Base-by-base conservation (phyloP, 225 moss, liverwort and hornwort species). In the Neckera pumila region DNA sequence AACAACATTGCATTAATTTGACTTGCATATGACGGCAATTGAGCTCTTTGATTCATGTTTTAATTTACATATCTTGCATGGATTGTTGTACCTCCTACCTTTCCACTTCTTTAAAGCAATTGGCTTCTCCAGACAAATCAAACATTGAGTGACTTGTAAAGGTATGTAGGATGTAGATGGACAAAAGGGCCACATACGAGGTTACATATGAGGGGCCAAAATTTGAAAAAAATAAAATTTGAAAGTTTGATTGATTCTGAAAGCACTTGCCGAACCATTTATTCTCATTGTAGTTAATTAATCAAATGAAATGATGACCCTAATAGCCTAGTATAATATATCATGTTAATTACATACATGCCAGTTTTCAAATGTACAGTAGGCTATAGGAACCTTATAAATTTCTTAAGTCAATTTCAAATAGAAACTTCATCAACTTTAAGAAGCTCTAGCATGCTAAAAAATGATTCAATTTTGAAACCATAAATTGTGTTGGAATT, bases 181-280 rank as follows among this genome's bases (percentile, higher is more conserved):
- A 10, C 5, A 65, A 19, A 65, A 10, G 34, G 6, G 36, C 20
- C 21, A n/a, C 3, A 66, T 11, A 36, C 20, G 12, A 66, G 6
- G 36, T 11, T 17, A n/a, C 3, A 66, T 11, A 36, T 11, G 12
- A 66, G 6, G 20, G 36, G 36, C 1, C 0, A 0, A 0, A 34
- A 18, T 65, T 65, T 34, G 2, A 9, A 64, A 62, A 12, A 30
- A 28, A 16, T 20, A 3, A 65, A 36, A 65, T 3, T 36, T 36
- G 3, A 65, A 18, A 65, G 34, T 36, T 36, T 65, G 3, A 11
- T 20, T 6, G 36, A 66, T 36, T 20, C 0, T 20, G 1, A n/a
- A 18, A 36, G 19, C 6, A 36, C 5, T 36, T 65, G 5, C 0
- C 0, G 1, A 65, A 65, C 18, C 1, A 34, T 3, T 34, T 34